Percentiles rank a stretch among this genome's conserved stretches.
Evolutionary conservation across 2,329 filamentous ascomycete species (phyloP).

Genomic region (Dryadomyces quercivorus): DNA sequence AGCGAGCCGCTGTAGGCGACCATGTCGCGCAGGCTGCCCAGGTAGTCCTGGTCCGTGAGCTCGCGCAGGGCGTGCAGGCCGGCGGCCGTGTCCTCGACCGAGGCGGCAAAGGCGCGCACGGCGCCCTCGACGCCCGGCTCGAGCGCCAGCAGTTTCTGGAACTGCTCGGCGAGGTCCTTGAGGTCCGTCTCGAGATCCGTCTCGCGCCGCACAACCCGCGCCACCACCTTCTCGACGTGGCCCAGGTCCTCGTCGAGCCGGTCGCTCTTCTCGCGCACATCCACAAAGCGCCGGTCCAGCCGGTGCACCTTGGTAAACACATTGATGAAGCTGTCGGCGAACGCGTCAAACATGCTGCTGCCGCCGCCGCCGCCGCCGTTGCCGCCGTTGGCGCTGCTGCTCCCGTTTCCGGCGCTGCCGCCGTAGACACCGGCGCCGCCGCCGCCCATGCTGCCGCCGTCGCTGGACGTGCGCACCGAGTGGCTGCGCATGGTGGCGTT

Average conservation of each 20-base stretch:
- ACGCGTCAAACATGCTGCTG: slow-evolving; percentile 67
- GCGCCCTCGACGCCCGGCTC: slow-evolving; percentile 78
- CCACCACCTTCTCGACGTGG: slow-evolving; percentile 92
- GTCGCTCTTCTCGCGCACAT: slow-evolving; percentile 83
- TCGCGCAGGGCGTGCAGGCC: slow-evolving; percentile 76
- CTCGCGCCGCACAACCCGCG: slow-evolving; percentile 77
- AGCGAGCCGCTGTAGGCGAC: slow-evolving; percentile 83
- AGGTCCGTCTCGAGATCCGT: slow-evolving; percentile 81
- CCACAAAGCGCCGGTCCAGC: slow-evolving; percentile 85
- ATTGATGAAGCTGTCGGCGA: slow-evolving; percentile 93
- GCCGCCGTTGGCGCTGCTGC: slow-evolving; percentile 25
- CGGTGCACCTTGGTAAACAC: slow-evolving; percentile 95
- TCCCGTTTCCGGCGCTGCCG: slow-evolving; percentile 24
- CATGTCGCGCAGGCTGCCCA: slow-evolving; percentile 89
- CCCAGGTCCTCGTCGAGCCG: slow-evolving; percentile 89
- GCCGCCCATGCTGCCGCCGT: slow-evolving; percentile 18
- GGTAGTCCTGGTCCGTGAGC: slow-evolving; percentile 88
- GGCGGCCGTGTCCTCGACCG: slow-evolving; percentile 69
- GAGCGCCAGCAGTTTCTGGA: slow-evolving; percentile 80
- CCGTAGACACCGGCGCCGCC: slow-evolving; percentile 24
- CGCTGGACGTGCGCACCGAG: slow-evolving; percentile 40
- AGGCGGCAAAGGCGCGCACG: slow-evolving; percentile 75
- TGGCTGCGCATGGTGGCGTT: slow-evolving; percentile 87
- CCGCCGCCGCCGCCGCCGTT: slow-evolving; percentile 23
- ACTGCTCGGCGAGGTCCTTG: slow-evolving; percentile 81